Evolutionary conservation across 2,329 filamentous ascomycete species (phyloP).

Genomic region (Sclerotiophoma versabilis): DNA sequence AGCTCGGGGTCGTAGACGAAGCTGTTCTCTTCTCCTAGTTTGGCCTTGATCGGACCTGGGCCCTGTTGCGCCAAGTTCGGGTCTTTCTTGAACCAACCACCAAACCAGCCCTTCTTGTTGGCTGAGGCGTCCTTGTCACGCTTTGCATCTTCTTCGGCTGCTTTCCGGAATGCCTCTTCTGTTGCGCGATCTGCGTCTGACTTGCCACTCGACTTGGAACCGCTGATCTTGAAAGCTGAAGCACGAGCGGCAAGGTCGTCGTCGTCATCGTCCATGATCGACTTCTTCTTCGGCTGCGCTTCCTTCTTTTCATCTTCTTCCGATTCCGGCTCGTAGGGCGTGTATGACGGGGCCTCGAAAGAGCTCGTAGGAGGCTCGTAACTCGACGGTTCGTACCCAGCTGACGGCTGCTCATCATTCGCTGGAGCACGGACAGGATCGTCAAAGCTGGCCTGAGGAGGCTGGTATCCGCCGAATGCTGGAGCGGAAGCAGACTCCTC

Average conservation of each 20-base stretch:
- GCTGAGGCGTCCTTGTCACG: constrained; percentile 54
- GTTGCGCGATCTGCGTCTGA: constrained; percentile 72
- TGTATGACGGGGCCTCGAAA: constrained; percentile 49
- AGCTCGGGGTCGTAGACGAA: constrained; percentile 96
- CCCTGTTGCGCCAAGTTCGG: constrained; percentile 60
- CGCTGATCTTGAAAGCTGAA: constrained; percentile 55
- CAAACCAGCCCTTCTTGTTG: constrained; percentile 70
- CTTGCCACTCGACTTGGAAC: constrained; percentile 60
- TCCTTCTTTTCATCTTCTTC: constrained; percentile 57
- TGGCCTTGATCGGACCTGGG: constrained; percentile 81
- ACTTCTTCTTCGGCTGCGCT: constrained; percentile 67
- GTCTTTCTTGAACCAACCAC: constrained; percentile 82
- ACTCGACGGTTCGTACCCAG: constrained; percentile 31
- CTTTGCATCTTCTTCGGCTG: constrained; percentile 75
- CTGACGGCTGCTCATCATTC: constrained; percentile 19
- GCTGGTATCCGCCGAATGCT: constrained; percentile 38
- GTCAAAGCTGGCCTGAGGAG: constrained; percentile 37
- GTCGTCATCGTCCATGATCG: constrained; percentile 82
- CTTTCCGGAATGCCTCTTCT: constrained; percentile 83
- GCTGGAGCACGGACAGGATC: constrained; percentile 17
- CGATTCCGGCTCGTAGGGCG: constrained; percentile 59
- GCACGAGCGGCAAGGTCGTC: constrained; percentile 65
- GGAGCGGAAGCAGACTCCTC: constrained; percentile 30
- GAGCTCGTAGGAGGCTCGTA: constrained; percentile 36
- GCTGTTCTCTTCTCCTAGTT: constrained; percentile 89